phyloP scores from a whole-genome alignment of 805 yeast genomes.

The Metschnikowia continentalis region DNA sequence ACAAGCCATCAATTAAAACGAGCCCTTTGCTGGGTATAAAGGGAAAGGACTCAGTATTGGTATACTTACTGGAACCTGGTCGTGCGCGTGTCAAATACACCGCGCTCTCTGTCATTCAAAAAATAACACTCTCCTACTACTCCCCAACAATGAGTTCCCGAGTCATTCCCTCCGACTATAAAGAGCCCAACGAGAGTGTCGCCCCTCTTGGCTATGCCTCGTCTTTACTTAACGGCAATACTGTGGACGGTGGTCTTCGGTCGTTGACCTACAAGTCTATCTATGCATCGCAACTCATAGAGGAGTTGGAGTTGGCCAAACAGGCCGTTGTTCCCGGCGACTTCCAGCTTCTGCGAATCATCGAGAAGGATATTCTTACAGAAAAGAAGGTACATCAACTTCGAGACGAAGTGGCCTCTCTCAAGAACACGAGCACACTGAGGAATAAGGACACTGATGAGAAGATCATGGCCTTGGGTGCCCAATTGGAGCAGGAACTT shows the following conservation, averaged over 20 bases:
- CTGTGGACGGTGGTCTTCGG: constrained; percentile 39
- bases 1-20: neutral
- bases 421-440: neutral
- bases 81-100: neutral
- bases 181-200: constrained; percentile 16
- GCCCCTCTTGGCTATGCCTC: constrained; percentile 28
- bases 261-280: constrained; percentile 41
- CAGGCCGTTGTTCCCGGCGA: constrained; percentile 21
- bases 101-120: neutral
- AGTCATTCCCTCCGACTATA: constrained; percentile 15
- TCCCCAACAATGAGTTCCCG: neutral
- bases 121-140: neutral
- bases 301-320: constrained; percentile 32
- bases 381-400: constrained; percentile 17
- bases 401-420: constrained; percentile 20
- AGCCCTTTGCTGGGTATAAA: no score
- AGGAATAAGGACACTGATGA: constrained; percentile 5
- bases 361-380: constrained; percentile 18
- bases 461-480: constrained; percentile 7
- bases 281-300: constrained; percentile 33
- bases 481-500: constrained; percentile 13
- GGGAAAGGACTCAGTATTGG: no score
- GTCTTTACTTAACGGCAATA: constrained; percentile 37
- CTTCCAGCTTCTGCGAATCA: constrained; percentile 15
- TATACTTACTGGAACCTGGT: neutral